Percentiles rank a stretch among this genome's conserved stretches.
phyloP scores from a whole-genome alignment of 192 early-diverging fungal species.

The Gryganskiella cystojenkinii region DNA sequence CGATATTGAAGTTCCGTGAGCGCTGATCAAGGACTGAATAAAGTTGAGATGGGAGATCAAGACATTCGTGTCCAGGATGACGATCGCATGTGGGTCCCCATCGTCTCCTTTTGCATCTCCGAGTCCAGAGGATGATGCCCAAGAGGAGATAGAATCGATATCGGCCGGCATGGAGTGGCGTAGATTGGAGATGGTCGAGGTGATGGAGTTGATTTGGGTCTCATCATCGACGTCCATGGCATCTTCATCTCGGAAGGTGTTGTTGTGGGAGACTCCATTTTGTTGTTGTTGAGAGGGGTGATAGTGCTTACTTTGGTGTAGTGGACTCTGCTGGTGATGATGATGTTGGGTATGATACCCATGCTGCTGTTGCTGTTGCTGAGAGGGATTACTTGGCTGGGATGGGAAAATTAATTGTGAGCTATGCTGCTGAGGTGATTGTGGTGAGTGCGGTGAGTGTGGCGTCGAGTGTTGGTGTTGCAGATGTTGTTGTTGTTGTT shows the following conservation, averaged over 20 bases:
- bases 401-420: neutral
- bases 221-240: constrained; percentile 53
- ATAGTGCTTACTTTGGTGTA: neutral
- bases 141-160: neutral
- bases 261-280: neutral
- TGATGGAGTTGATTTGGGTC: constrained; percentile 12
- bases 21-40: constrained; percentile 47
- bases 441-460: neutral
- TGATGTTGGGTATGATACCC: neutral
- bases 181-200: constrained; percentile 31
- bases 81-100: constrained; percentile 27
- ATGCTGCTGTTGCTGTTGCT: neutral
- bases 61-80: constrained; percentile 67
- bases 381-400: neutral
- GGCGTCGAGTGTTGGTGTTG: constrained; percentile 6
- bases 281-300: constrained; percentile 7
- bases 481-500: constrained; percentile 30
- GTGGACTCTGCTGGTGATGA: neutral
- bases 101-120: constrained; percentile 2
- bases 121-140: constrained; percentile 28
- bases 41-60: constrained; percentile 64
- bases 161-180: constrained; percentile 15
- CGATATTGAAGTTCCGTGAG: constrained; percentile 1
- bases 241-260: constrained; percentile 15
- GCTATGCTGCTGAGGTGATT: neutral